These are phyloP conservation scores for Pseudocercospora cruenta DNA, from an alignment of 2,329 filamentous ascomycete species.

Conservation along the genomic window DNA sequence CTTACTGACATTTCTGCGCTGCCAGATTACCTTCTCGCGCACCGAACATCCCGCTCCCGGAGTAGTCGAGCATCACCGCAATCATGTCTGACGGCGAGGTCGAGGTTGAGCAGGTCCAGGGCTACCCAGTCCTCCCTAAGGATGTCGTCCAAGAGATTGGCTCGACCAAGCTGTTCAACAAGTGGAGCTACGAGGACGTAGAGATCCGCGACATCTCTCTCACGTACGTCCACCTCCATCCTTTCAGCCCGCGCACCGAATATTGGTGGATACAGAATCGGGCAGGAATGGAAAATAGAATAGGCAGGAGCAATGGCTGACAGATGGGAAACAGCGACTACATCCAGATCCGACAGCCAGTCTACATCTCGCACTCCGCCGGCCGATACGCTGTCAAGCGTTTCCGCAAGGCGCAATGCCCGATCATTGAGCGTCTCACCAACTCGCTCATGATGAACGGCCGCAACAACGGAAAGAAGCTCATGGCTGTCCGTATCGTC, in stretches of 20 bases:
- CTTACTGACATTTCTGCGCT: constrained; percentile 2
- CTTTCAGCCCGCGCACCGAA: constrained; percentile 1
- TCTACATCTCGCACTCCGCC: constrained; percentile 98
- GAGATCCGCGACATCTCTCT: constrained; percentile 99
- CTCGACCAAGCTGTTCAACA: constrained; percentile 96
- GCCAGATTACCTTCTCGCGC: constrained; percentile 8
- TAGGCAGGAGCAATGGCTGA: constrained; percentile 32
- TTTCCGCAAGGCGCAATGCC: constrained; percentile 99
- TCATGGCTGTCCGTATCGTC: constrained; percentile 99
- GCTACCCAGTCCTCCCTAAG: constrained; percentile 86
- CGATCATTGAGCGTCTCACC: constrained; percentile 99
- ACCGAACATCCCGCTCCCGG: neutral
- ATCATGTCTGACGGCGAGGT: constrained; percentile 97
- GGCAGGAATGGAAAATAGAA: neutral
- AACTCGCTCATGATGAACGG: constrained; percentile 99
- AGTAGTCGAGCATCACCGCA: constrained; percentile 24
- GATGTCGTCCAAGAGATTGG: constrained; percentile 87
- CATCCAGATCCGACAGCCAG: constrained; percentile 98
- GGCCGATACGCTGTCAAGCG: constrained; percentile 99
- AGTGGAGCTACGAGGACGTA: constrained; percentile 98
- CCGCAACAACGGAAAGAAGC: constrained; percentile 99
- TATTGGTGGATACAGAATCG: constrained; percentile 1
- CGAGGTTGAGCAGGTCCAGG: constrained; percentile 85
- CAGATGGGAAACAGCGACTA: constrained; percentile 74
- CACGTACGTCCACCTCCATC: constrained; percentile 70